Percentiles rank a stretch among this genome's conserved stretches.
These are phyloP conservation scores for Phytophthora boehmeriae DNA, from an alignment of 352 stramenopile genomes.

Conservation along the genomic window DNA sequence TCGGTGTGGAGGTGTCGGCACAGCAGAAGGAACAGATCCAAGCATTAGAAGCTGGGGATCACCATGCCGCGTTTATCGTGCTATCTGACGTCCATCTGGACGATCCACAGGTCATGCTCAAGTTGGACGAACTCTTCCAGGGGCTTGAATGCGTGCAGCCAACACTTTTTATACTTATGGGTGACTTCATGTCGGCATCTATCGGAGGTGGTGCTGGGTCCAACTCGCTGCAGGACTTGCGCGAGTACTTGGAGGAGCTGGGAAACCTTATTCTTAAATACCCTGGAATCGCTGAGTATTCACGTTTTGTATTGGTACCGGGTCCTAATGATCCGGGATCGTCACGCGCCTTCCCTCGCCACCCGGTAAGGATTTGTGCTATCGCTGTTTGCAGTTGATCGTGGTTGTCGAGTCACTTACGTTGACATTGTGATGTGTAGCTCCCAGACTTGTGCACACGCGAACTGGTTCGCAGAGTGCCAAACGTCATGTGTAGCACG, in stretches of 20 bases:
- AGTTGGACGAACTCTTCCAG: constrained; percentile 91
- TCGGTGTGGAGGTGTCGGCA: constrained; percentile 80
- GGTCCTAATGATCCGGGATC: constrained; percentile 92
- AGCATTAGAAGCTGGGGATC: constrained; percentile 76
- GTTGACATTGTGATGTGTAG: constrained; percentile 28
- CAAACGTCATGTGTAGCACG: constrained; percentile 83
- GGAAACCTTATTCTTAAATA: constrained; percentile 91
- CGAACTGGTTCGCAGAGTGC: constrained; percentile 70
- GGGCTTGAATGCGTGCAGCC: constrained; percentile 79
- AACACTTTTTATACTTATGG: constrained; percentile 94
- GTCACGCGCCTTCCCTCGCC: constrained; percentile 77
- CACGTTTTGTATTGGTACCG: constrained; percentile 92
- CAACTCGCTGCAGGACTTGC: constrained; percentile 79
- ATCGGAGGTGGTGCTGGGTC: constrained; percentile 73
- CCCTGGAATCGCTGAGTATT: constrained; percentile 77
- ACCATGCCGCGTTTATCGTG: constrained; percentile 92
- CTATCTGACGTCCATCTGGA: constrained; percentile 95
- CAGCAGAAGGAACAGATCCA: constrained; percentile 85
- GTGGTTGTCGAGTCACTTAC: constrained; percentile 3
- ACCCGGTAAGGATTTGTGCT: constrained; percentile 51
- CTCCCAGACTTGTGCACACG: constrained; percentile 71
- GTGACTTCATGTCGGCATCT: constrained; percentile 90
- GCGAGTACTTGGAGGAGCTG: constrained; percentile 91
- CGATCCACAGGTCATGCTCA: constrained; percentile 88
- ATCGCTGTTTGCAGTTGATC: constrained; percentile 1